Percentiles rank a stretch among this genome's conserved stretches.
Conservation (phyloP, 2,329 filamentous ascomycete genomes). For the Microdochium bolleyi region DNA sequence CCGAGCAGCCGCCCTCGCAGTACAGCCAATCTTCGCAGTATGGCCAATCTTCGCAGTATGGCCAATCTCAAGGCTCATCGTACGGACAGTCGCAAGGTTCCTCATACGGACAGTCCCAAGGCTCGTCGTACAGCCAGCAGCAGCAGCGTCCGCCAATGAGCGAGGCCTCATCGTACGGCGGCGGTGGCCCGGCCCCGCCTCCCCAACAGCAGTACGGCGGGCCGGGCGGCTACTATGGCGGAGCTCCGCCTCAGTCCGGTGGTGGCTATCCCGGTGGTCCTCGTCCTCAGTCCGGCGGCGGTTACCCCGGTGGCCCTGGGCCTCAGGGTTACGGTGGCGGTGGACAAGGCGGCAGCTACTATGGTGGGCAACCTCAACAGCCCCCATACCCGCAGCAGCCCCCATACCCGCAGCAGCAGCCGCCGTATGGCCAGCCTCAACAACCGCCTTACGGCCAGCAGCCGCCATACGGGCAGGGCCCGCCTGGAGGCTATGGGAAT, state of each 20-base stretch:
- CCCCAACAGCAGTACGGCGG: not conserved
- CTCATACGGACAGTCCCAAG: not conserved
- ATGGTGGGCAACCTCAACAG: not conserved
- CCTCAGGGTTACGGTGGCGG: not conserved
- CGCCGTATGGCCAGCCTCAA: not conserved
- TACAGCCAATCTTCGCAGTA: slow-evolving; percentile 4
- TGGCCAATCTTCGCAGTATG: slow-evolving; percentile 11
- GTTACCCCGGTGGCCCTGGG: not conserved
- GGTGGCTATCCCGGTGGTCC: not conserved
- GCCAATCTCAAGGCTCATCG: slow-evolving; percentile 1
- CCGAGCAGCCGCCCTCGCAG: slow-evolving; percentile 7
- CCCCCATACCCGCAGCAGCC: not conserved
- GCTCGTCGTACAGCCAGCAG: too few relatives aligned
- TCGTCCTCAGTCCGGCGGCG: not conserved
- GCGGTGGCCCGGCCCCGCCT: not conserved
- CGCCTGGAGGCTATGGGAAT: not conserved
- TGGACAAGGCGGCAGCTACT: not conserved
- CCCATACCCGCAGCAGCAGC: not conserved
- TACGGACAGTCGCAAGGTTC: not conserved
- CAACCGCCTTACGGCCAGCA: not conserved
- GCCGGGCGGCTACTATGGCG: slow-evolving; percentile 4
- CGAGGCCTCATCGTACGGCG: too few relatives aligned
- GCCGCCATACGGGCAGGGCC: not conserved
- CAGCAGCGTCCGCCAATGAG: too few relatives aligned
- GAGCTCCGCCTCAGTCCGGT: slow-evolving; percentile 1